phyloP scores from a whole-genome alignment of 768 basidiomycete species.

The Dioszegia aurantiaca region DNA sequence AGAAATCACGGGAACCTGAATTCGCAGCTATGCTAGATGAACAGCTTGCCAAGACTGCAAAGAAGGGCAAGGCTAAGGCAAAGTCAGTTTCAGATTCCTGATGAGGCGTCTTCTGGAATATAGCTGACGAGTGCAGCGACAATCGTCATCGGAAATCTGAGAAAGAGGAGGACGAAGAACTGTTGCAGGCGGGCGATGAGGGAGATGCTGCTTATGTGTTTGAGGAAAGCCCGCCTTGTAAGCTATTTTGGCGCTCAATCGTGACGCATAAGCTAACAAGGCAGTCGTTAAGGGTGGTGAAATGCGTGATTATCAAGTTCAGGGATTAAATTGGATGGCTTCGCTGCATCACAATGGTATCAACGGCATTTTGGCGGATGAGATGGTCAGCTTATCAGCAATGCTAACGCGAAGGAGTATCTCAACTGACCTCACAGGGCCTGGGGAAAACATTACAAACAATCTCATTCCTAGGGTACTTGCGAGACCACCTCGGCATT shows the following conservation, averaged over 20 bases:
- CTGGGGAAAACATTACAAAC: constrained; percentile 98
- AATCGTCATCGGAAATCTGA: constrained; percentile 90
- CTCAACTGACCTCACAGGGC: constrained; percentile 59
- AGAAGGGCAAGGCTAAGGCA: constrained; percentile 79
- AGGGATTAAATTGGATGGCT: constrained; percentile 97
- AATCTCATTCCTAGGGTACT: constrained; percentile 92
- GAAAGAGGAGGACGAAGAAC: constrained; percentile 96
- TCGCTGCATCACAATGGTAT: constrained; percentile 92
- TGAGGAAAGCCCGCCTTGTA: constrained; percentile 88
- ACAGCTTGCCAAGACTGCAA: constrained; percentile 63
- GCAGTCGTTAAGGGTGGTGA: constrained; percentile 75
- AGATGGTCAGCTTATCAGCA: constrained; percentile 64
- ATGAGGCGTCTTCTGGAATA: background rate
- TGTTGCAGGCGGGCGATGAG: constrained; percentile 83
- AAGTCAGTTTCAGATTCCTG: constrained; percentile 55
- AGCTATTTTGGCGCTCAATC: constrained; percentile 23
- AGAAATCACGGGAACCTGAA: constrained; percentile 87
- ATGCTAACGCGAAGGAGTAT: background rate
- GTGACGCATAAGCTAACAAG: background rate
- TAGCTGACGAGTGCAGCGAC: constrained; percentile 57
- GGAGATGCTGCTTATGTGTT: constrained; percentile 91
- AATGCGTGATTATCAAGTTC: constrained; percentile 92
- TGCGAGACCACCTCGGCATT: constrained; percentile 75
- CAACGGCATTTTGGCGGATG: constrained; percentile 95
- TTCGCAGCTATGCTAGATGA: constrained; percentile 83